Base-by-base conservation (phyloP, 176 grass and related monocot species). In the Phragmites australis region DNA sequence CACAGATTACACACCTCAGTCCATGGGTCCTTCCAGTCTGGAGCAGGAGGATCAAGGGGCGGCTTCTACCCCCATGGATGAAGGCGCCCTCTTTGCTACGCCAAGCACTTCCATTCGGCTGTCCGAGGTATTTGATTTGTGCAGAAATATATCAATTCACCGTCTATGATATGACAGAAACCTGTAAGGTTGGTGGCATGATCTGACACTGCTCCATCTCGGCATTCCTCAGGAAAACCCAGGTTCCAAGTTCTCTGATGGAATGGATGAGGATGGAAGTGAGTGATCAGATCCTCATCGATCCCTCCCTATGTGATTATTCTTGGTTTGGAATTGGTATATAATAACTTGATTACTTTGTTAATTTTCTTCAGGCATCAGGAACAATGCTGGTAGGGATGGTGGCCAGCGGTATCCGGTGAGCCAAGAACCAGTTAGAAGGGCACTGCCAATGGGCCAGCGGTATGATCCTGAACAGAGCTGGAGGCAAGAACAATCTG, bases 191-290 rank as follows among this genome's bases (percentile, higher is more conserved):
- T 68, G 15, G n/a, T 59, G 48, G 72, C 53, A 67, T 72, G 78
- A 54, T 72, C 85, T 93, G 70, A 90, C 74, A 61, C 37, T 74
- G 27, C 84, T 80, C 68, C 50, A 83, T 73, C 77, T 80, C 47
- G 53, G 31, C 43, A 71, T 63, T 76, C 69, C 44, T 77, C 83
- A 81, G 71, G 78, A 78, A 56, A 79, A 51, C 76, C 81, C 57
- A 64, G 63, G 78, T 64, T 77, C 68, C 41, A 88, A 88, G 80
- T 91, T 88, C 82, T 86, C 88, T 56, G 83, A 91, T 84, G 92
- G 77, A 84, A 82, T 84, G 83, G 80, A 84, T 71, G 81, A 81
- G 53, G 92, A 81, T 62, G 86, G 86, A 91, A 89, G 92, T 94
- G 75, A 91, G 92, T 87, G 63, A 59, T 58, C 71, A n/a, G 43